Evolutionary conservation across 2,329 filamentous ascomycete genomes (phyloP), one percentile per base, ranked within the genome.

Genomic region (Diaporthe sp.): DNA sequence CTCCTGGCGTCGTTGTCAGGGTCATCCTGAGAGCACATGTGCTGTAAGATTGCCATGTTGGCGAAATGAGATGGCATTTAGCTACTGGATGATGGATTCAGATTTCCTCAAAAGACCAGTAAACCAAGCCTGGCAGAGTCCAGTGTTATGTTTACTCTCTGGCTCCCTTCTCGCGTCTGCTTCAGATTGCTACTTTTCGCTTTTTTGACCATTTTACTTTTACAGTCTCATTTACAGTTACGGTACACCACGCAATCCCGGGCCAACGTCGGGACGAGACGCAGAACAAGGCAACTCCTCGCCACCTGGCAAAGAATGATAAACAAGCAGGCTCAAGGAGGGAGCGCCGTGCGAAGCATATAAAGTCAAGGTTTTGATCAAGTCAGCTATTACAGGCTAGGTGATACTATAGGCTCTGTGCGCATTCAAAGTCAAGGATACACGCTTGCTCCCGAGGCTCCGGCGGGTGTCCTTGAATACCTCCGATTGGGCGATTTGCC

Each of bases 11-110:
- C 63, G 13, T 27, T 51, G 32, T 68, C 63, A 53, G 47, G 47
- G 47, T 68, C 63, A 53, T 53, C 47, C 32, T 68, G 63, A 53
- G 63, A 68, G 63, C 63, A 68, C 47, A 68, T 68, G 22, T 50
- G 63, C 25, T 53, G 63, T 35, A 68, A 68, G 44, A 68, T 53
- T 17, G 47, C 13, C 63, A 68, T 68, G 12, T 39, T 19, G 47
- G 51, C 9, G 4, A 25, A 35, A 22, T 22, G 47, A 51, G 22
- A 68, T 53, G 22, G 63, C n/a, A 25, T 68, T 53, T 7, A 37
- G n/a, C 61, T 13, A 19, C 47, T 22, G 13, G 7, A 17, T 37
- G 32, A 27, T 27, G 32, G 44, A 19, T 12, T 53, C 25, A 10
- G 47, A 10, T 51, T 2, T 22, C n/a, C n/a, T 53, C n/a, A 5